Evolutionary conservation across 306 rosid species (phyloP).

Genomic region (Castanea mollissima): DNA sequence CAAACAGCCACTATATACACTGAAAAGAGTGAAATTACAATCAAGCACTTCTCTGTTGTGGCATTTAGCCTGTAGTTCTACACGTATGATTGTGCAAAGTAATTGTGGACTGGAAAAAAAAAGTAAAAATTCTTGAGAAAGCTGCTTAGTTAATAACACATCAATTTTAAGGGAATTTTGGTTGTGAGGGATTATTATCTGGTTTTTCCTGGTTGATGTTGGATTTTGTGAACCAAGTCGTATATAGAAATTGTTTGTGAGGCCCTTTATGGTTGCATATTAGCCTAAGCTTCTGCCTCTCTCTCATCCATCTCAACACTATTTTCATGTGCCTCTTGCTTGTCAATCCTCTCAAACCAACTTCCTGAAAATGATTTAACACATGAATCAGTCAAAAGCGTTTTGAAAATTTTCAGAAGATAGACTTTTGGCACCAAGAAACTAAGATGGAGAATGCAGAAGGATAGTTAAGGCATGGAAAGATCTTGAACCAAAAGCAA

Average conservation of each 20-base stretch:
- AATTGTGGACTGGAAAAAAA: background rate
- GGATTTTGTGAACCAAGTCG: conserved; percentile 78
- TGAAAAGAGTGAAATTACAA: background rate
- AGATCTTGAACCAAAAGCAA: background rate
- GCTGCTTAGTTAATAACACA: conserved; percentile 9
- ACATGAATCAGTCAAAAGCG: background rate
- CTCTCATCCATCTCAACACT: conserved; percentile 91
- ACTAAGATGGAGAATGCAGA: background rate
- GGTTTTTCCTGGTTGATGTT: conserved; percentile 28
- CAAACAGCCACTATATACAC: background rate
- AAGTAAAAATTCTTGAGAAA: background rate
- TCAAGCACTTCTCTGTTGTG: background rate
- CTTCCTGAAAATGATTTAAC: conserved; percentile 42
- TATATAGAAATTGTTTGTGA: conserved; percentile 80
- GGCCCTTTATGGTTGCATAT: conserved; percentile 81
- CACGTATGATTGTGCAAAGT: background rate
- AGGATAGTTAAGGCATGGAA: background rate
- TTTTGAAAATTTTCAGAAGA: background rate
- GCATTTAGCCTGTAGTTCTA: background rate
- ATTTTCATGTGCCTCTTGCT: conserved; percentile 90
- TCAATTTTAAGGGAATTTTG: conserved; percentile 28
- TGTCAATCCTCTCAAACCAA: conserved; percentile 72
- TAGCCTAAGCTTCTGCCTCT: conserved; percentile 78
- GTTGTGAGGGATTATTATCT: conserved; percentile 29
- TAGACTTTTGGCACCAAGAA: background rate